Conservation (phyloP, 148 eudicot species). For the Cornus controversa region DNA sequence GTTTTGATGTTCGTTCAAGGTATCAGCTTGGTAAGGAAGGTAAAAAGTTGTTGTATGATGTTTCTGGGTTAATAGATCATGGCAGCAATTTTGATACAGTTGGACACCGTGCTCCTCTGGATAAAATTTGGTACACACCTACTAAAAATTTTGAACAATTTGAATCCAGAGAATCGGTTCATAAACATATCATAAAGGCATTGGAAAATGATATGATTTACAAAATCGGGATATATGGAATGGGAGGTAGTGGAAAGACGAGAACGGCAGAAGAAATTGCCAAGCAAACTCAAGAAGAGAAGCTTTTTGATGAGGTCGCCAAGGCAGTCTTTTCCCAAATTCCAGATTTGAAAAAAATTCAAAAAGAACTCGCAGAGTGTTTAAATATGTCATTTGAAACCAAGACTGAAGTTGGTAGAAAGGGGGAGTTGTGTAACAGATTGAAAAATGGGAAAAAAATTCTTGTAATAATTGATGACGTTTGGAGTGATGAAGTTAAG, state of each 20-base stretch:
- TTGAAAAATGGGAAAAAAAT: neutral
- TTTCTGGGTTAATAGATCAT: neutral
- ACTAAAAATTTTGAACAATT: neutral
- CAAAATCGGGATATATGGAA: slow-evolving; percentile 8
- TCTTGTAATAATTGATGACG: slow-evolving; percentile 20
- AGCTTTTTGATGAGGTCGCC: neutral
- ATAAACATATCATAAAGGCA: neutral
- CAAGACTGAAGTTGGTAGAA: neutral
- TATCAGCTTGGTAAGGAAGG: neutral
- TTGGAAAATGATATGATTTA: neutral
- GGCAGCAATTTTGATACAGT: neutral
- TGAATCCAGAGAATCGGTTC: neutral
- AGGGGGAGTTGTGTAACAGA: neutral
- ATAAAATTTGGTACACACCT: neutral
- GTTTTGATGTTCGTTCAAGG: neutral
- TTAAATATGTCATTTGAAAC: neutral
- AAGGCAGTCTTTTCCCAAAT: neutral
- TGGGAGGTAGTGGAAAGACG: slow-evolving; percentile 11
- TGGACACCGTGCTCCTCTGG: neutral
- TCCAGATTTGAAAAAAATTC: neutral
- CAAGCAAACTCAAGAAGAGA: neutral
- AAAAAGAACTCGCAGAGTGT: neutral
- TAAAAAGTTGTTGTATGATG: neutral
- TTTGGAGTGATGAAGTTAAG: slow-evolving; percentile 8
- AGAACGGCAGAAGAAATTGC: neutral